Evolutionary conservation across 176 grass and related monocot species (phyloP), one percentile per base, ranked within the genome.

Genomic region (Stipa capillata): DNA sequence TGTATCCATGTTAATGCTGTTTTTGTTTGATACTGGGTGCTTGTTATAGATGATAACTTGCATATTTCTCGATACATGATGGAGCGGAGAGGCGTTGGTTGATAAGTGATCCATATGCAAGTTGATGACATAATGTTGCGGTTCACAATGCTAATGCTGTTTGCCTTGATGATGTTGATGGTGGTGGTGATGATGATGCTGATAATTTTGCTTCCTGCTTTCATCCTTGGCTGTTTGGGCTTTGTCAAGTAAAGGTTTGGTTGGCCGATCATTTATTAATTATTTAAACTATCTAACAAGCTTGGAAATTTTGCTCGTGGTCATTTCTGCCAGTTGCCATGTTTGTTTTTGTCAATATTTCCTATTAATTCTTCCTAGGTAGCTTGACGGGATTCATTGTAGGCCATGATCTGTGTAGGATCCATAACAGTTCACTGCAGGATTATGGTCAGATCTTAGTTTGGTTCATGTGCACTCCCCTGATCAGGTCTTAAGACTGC

Each of bases 111-210:
- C 61, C 55, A 8, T 33, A 50, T 76, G 69, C 40, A 79, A 82
- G 64, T 48, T 73, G 61, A 50, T 45, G 43, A 42, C 8, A 18
- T 58, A 39, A 51, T 42, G 49, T 74, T 84, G 73, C 4, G 34
- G 82, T 39, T 83, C 73, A 74, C 64, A 57, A 57, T 87, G 72
- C 25, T 79, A 28, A 29, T 84, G 51, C 57, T 74, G 76, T 56
- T 77, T 63, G 32, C 57, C 33, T 78, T 77, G 75, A 72, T 87
- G 76, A 81, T 90, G 79, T 25, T n/a, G n/a, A n/a, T n/a, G n/a
- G 56, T 77, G 70, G 2, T 67, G 44, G 13, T 75, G 82, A 9
- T 77, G 41, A 23, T 78, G 39, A 8, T 54, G 54, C 12, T 37
- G 36, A 39, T 79, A 20, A 42, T 73, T 67, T 58, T 72, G 31